Conservation (phyloP, 2,329 filamentous ascomycete species). For the Escovopsis sp. region DNA sequence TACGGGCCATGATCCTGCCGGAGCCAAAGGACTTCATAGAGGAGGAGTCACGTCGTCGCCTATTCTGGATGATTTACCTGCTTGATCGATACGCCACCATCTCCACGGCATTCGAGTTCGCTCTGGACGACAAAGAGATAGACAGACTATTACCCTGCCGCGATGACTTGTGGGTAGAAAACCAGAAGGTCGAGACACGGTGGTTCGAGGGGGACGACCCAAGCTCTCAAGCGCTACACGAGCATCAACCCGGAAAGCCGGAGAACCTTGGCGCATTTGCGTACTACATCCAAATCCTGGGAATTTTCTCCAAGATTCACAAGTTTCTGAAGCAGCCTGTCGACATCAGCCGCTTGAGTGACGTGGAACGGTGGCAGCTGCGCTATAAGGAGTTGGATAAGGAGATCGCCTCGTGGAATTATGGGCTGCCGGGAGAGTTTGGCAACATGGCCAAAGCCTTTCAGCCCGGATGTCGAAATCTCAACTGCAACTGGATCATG, state of each 20-base stretch:
- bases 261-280: slow-evolving; percentile 80
- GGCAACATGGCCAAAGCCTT: slow-evolving; percentile 72
- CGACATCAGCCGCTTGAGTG: slow-evolving; percentile 68
- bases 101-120: slow-evolving; percentile 84
- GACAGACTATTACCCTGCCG: slow-evolving; percentile 76
- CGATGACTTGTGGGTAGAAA: slow-evolving; percentile 73
- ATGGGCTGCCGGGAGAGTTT: slow-evolving; percentile 68
- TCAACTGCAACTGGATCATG: slow-evolving; percentile 81
- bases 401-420: slow-evolving; percentile 69
- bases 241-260: slow-evolving; percentile 52
- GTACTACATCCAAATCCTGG: slow-evolving; percentile 80
- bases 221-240: slow-evolving; percentile 27
- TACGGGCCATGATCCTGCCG: slow-evolving; percentile 71
- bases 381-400: slow-evolving; percentile 76
- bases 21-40: slow-evolving; percentile 78
- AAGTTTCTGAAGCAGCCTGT: slow-evolving; percentile 79
- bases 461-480: slow-evolving; percentile 50
- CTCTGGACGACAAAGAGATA: slow-evolving; percentile 77
- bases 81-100: slow-evolving; percentile 84
- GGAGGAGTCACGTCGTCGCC: slow-evolving; percentile 67
- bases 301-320: slow-evolving; percentile 77
- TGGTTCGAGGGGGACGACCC: slow-evolving; percentile 53
- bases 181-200: slow-evolving; percentile 68
- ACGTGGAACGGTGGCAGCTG: slow-evolving; percentile 82
- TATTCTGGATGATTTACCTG: slow-evolving; percentile 93